phyloP scores from a whole-genome alignment of 805 yeast species.

The Torulaspora indica region DNA sequence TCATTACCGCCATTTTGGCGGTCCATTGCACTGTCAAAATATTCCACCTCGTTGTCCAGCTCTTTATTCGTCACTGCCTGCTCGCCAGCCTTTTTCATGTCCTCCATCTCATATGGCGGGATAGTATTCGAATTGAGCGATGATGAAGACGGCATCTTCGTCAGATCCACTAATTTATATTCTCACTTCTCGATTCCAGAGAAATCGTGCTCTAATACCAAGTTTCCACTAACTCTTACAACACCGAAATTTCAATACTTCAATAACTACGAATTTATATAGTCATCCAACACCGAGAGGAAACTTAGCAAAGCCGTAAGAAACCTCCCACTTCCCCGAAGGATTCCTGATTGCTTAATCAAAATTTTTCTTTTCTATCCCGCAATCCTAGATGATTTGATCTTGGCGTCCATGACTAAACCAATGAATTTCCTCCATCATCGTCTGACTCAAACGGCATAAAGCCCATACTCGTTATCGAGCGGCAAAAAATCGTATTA shows the following conservation, averaged over 20 bases:
- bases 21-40: conserved; percentile 16
- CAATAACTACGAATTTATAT: no score
- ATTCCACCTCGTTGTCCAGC: conserved; percentile 26
- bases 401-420: neutral
- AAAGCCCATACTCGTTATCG: neutral
- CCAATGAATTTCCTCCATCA: neutral
- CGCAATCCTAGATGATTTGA: neutral
- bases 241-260: no score
- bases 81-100: conserved; percentile 9
- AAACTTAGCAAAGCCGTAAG: neutral
- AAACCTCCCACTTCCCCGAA: neutral
- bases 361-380: neutral
- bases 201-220: neutral
- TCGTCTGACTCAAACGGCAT: neutral
- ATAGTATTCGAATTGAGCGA: conserved; percentile 10
- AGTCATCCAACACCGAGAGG: neutral
- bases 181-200: neutral
- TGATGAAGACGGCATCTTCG: conserved; percentile 4
- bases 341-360: neutral
- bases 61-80: conserved; percentile 5
- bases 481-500: neutral
- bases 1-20: neutral
- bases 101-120: conserved; percentile 19
- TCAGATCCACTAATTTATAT: no score
- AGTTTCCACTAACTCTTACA: no score